Evolutionary conservation across 345 rosid genomes (phyloP).

Genomic region (Hirschfeldia incana): DNA sequence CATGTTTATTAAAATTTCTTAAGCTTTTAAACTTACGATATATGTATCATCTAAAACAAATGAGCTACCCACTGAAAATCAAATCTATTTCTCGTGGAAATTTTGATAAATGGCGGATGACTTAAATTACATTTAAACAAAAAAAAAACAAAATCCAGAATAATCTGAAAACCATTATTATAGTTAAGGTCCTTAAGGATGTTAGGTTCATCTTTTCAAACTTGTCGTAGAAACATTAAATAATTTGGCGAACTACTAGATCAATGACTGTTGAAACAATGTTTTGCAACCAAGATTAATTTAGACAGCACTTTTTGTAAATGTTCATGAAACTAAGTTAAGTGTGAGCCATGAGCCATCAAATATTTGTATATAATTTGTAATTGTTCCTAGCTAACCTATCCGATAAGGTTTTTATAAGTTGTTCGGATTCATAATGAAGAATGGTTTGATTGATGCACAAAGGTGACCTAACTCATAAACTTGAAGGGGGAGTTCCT

Average conservation of each 20-base stretch:
- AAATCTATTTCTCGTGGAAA: neutral
- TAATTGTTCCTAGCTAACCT: neutral
- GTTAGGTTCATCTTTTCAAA: neutral
- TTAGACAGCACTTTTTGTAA: neutral
- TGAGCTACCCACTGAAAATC: neutral
- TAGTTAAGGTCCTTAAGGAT: neutral
- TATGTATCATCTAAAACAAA: neutral
- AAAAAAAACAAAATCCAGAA: neutral
- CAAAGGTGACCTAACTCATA: neutral
- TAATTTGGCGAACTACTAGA: neutral
- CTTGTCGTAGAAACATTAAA: neutral
- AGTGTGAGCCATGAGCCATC: neutral
- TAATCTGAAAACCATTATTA: neutral
- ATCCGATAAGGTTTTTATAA: neutral
- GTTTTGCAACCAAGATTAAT: conserved; percentile 2
- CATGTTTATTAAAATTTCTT: neutral
- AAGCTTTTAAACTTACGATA: neutral
- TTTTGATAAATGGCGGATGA: neutral
- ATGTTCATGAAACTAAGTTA: neutral
- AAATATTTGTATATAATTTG: neutral
- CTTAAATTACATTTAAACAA: neutral
- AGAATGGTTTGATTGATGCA: neutral
- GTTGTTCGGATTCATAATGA: conserved; percentile 1
- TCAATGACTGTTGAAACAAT: neutral
- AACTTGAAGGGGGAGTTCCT: neutral